Conservation (phyloP, 1,284 basidiomycete genomes). For the Golubevia pallescens region DNA sequence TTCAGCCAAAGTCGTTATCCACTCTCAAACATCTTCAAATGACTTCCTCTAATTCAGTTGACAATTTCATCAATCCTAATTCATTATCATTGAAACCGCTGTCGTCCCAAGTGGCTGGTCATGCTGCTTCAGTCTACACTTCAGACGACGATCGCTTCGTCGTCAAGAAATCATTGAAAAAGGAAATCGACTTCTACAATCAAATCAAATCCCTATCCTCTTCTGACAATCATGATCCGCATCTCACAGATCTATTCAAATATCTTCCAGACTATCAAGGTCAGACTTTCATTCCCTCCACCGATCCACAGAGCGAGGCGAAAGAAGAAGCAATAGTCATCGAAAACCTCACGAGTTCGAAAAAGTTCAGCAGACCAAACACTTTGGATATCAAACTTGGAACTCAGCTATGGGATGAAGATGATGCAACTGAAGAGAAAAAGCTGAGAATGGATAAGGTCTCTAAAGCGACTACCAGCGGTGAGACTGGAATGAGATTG, state of each 20-base stretch:
- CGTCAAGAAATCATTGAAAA: constrained; percentile 79
- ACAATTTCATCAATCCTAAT: too few relatives aligned
- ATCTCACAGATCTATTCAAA: constrained; percentile 72
- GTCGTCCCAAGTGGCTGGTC: constrained; percentile 82
- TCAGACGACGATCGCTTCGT: constrained; percentile 79
- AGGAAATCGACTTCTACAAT: constrained; percentile 83
- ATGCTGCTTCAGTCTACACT: constrained; percentile 74
- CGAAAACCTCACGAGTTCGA: constrained; percentile 74
- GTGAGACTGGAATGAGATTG: constrained; percentile 77
- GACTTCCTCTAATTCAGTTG: too few relatives aligned
- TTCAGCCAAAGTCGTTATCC: too few relatives aligned
- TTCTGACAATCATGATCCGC: constrained; percentile 37
- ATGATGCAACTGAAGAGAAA: constrained; percentile 77
- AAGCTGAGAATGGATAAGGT: constrained; percentile 76
- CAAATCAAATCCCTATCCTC: constrained; percentile 67
- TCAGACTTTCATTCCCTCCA: constrained; percentile 5
- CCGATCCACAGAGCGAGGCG: constrained; percentile 24
- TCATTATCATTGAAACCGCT: constrained; percentile 61
- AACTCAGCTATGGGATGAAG: constrained; percentile 77
- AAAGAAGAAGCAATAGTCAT: constrained; percentile 74
- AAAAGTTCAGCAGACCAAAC: constrained; percentile 78
- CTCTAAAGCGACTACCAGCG: constrained; percentile 76
- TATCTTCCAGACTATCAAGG: constrained; percentile 67
- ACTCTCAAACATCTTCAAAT: too few relatives aligned
- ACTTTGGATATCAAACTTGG: constrained; percentile 92